These are phyloP conservation scores for Fusarium piperis DNA, from an alignment of 2,329 filamentous ascomycete genomes.

Conservation along the genomic window DNA sequence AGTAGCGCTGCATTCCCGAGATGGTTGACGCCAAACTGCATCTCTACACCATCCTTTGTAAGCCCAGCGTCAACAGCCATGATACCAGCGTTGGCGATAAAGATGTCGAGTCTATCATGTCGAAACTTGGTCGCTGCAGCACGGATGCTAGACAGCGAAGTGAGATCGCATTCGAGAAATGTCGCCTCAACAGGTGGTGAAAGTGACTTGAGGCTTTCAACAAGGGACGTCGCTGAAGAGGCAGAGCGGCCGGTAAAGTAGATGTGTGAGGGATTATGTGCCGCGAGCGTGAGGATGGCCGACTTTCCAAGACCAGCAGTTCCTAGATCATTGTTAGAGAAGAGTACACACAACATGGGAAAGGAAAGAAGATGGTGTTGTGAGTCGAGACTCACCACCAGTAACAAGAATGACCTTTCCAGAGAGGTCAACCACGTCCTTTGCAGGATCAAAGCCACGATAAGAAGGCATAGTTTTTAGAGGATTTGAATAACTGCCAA, in stretches of 20 bases:
- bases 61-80: constrained; percentile 41
- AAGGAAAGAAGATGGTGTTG: too few relatives aligned
- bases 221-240: constrained; percentile 55
- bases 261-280: constrained; percentile 60
- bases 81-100: constrained; percentile 53
- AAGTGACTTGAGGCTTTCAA: constrained; percentile 43
- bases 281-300: constrained; percentile 41
- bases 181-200: constrained; percentile 36
- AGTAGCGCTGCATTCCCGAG: constrained; percentile 45
- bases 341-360: too few relatives aligned
- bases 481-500: neutral
- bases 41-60: constrained; percentile 48
- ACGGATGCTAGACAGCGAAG: constrained; percentile 59
- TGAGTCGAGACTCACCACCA: too few relatives aligned
- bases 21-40: constrained; percentile 50
- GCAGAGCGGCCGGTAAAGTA: constrained; percentile 63
- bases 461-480: constrained; percentile 15
- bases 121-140: constrained; percentile 54
- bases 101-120: constrained; percentile 53
- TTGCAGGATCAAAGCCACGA: constrained; percentile 48
- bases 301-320: constrained; percentile 44
- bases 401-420: constrained; percentile 62
- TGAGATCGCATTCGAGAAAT: constrained; percentile 58
- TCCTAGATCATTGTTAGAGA: constrained; percentile 46
- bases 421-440: constrained; percentile 55